Evolutionary conservation across 169 alveolate species (phyloP), one percentile per base, ranked within the genome.

Genomic region (Plasmodium yoelii): DNA sequence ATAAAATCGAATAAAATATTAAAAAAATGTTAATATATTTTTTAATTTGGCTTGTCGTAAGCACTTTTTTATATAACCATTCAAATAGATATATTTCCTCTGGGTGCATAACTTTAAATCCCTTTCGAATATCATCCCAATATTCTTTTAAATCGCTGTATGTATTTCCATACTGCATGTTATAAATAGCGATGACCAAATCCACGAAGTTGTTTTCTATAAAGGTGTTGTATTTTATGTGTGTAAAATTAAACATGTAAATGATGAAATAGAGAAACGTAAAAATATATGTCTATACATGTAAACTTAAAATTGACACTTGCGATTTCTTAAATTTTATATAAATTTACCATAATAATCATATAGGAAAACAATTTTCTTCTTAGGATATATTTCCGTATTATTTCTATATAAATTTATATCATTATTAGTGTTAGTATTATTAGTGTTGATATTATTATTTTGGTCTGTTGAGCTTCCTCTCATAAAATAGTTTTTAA

Each of bases 51-150:
- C 7, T 34, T 1, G 42, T 34, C 5, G 42, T 34, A 34, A 34
- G 42, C 42, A 34, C 1, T 34, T 34, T 34, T 34, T 34, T 34
- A 34, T 34, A 34, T 65, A 34, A 80, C 90, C 90, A 80, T 69
- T 80, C 90, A 57, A 80, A 59, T 12, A 80, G 57, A 39, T 80
- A 60, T 6, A 80, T 80, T 42, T 80, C 90, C 70, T 80, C 90
- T 19, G 80, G 53, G 59, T 69, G 67, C 13, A 64, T 47, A 19
- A 80, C 51, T 61, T 42, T 65, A 69, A 80, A 80, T 8, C 44
- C 55, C 26, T 56, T 19, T 69, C 53, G 65, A 28, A 80, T 51
- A 6, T 80, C 80, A 19, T 65, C 90, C 90, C 90, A 80, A 18
- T 80, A 53, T 1, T 56, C 60, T 34, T 55, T 80, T 19, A 80